A percentile compares a stretch with the other conserved stretches of the same genome.
phyloP scores from a whole-genome alignment of 192 early-diverging fungal genomes.

The Polychytrium aggregatum region DNA sequence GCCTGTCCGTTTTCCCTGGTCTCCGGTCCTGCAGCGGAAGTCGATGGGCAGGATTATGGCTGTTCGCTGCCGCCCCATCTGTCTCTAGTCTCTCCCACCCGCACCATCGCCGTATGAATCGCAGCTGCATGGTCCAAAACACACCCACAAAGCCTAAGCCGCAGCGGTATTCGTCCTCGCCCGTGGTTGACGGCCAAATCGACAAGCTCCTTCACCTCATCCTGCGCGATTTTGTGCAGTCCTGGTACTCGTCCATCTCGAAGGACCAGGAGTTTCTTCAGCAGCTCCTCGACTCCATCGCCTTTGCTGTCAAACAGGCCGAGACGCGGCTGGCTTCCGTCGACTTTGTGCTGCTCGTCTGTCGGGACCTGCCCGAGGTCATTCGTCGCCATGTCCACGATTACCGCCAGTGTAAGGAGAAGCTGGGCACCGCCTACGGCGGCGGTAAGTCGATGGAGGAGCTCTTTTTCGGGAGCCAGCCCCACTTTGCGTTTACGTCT shows the following conservation, averaged over 20 bases:
- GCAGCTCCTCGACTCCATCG: slow-evolving; percentile 10
- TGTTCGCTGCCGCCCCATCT: too few relatives aligned
- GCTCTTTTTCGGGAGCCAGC: slow-evolving; percentile 25
- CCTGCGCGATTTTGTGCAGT: slow-evolving; percentile 15
- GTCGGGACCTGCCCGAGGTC: slow-evolving; percentile 18
- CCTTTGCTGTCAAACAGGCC: slow-evolving; percentile 4
- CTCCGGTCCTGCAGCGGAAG: too few relatives aligned
- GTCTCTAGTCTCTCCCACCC: too few relatives aligned
- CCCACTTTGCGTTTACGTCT: slow-evolving; percentile 20
- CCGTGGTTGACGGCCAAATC: slow-evolving; percentile 12
- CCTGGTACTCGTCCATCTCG: slow-evolving; percentile 16
- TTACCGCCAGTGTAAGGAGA: slow-evolving; percentile 18
- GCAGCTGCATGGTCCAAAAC: too few relatives aligned
- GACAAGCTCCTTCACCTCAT: slow-evolving; percentile 9
- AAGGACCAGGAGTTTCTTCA: slow-evolving; percentile 21
- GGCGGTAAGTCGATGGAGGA: slow-evolving; percentile 24
- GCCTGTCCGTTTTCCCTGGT: too few relatives aligned
- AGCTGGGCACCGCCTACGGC: slow-evolving; percentile 26
- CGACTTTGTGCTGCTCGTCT: slow-evolving; percentile 18
- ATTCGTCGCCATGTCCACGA: slow-evolving; percentile 20
- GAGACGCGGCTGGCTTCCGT: slow-evolving; percentile 9
- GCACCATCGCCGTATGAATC: too few relatives aligned
- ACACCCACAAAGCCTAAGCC: too few relatives aligned
- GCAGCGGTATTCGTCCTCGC: slow-evolving; percentile 15
- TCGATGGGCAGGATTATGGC: too few relatives aligned